A percentile compares a stretch with the other conserved stretches of the same genome.
These are phyloP conservation scores for Phytopythium litorale DNA, from an alignment of 352 stramenopile genomes.

Conservation along the genomic window DNA sequence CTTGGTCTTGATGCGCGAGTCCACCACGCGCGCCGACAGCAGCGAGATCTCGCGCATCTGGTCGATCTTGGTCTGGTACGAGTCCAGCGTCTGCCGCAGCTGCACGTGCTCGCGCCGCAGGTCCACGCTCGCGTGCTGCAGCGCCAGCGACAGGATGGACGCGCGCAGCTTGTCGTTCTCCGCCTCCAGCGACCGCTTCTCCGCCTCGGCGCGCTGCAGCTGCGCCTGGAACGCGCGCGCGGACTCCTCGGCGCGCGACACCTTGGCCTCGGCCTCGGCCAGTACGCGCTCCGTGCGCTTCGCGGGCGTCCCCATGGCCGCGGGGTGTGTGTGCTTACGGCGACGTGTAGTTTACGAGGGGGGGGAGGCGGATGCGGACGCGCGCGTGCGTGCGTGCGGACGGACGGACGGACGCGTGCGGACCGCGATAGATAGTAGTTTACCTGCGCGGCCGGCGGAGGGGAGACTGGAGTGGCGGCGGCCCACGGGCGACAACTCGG, in stretches of 20 bases:
- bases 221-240: slow-evolving; percentile 55
- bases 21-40: slow-evolving; percentile 79
- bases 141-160: slow-evolving; percentile 71
- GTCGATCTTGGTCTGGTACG: slow-evolving; percentile 88
- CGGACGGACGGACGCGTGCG: neutral
- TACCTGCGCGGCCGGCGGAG: neutral
- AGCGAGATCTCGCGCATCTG: slow-evolving; percentile 86
- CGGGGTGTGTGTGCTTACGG: neutral
- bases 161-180: slow-evolving; percentile 79
- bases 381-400: neutral
- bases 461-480: neutral
- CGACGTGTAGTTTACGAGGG: neutral
- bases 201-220: slow-evolving; percentile 39
- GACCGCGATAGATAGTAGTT: no score
- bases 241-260: slow-evolving; percentile 64
- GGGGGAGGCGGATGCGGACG: neutral
- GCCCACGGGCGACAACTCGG: neutral
- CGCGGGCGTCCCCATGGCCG: slow-evolving; percentile 40
- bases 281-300: slow-evolving; percentile 60
- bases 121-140: slow-evolving; percentile 76
- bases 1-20: slow-evolving; percentile 86
- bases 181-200: slow-evolving; percentile 74
- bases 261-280: slow-evolving; percentile 66
- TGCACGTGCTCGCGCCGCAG: slow-evolving; percentile 79
- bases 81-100: slow-evolving; percentile 80